Base-by-base conservation (phyloP, 345 rosid genomes). In the Lepidium didymum region DNA sequence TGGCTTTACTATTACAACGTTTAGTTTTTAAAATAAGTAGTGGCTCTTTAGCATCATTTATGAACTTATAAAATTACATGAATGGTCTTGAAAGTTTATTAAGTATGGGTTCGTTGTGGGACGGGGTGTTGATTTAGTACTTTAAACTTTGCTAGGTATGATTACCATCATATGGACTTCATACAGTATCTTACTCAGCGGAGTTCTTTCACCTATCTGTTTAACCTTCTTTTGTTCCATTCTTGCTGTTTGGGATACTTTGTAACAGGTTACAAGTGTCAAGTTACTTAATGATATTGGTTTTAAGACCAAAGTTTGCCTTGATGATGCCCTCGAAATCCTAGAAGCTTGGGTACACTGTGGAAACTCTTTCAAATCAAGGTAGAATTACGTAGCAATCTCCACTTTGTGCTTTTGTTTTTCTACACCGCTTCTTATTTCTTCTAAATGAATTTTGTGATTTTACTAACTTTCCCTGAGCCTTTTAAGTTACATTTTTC, bases 231-330 rank as follows among this genome's bases (percentile, higher is more conserved):
- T 46, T 41, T 41, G 41, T 21, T 27, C 50, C 43, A 1, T 69
- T 55, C 58, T 60, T 18, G 64, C 29, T 64, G 37, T 36, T 72
- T 53, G 63, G 61, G 64, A 25, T 44, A 56, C 55, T 58, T 50
- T 75, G 62, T 42, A 82, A 70, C 85, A 92, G 97, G 84, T 90
- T 68, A 81, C 68, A 79, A 90, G 88, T 78, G 78, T 42, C 60
- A 85, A 80, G 56, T 74, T 92, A 56, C 61, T 86, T 44, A 58
- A 58, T 57, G 87, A 81, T 77, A 74, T 90, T 70, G 97, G 90
- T 68, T 85, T 90, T 52, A 92, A 84, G 83, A 84, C 93, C 49
- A 77, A 80, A 75, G 96, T 92, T 69, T 62, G 79, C 51, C 59
- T 86, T 31, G 74, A 76, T 53, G 98, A 90, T 78, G 79, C 80